These are phyloP conservation scores for Colletotrichum incanum DNA, from an alignment of 2,329 filamentous ascomycete genomes.

Conservation along the genomic window DNA sequence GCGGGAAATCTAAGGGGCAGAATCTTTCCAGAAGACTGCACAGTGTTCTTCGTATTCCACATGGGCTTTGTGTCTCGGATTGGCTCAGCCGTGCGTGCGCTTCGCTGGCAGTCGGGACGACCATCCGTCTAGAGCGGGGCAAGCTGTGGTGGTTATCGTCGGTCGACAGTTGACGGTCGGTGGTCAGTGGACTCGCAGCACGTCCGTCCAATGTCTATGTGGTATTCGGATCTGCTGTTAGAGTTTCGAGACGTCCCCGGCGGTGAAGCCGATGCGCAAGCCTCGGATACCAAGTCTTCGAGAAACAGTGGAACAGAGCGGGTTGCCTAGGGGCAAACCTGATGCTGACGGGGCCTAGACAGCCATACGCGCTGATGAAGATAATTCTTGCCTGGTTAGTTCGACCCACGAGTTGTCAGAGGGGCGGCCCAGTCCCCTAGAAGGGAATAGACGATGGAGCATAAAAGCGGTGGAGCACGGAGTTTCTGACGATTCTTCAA, in stretches of 20 bases:
- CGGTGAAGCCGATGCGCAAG: slow-evolving; percentile 3
- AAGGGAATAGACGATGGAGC: slow-evolving; percentile 14
- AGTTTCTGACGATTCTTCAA: not conserved
- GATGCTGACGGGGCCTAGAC: slow-evolving; percentile 4
- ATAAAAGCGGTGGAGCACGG: not conserved
- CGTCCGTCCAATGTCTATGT: not conserved
- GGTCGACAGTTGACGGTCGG: not conserved
- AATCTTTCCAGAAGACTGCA: slow-evolving; percentile 40
- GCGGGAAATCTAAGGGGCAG: slow-evolving; percentile 36
- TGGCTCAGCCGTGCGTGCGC: slow-evolving; percentile 27
- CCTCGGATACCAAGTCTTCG: not conserved
- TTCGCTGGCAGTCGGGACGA: slow-evolving; percentile 23
- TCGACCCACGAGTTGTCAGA: slow-evolving; percentile 29
- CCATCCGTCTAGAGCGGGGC: slow-evolving; percentile 23
- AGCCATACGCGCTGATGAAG: slow-evolving; percentile 17
- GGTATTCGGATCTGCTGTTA: not conserved
- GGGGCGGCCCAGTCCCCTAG: slow-evolving; percentile 15
- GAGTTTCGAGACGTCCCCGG: not conserved
- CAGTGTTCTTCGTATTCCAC: slow-evolving; percentile 30
- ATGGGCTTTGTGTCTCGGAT: slow-evolving; percentile 38
- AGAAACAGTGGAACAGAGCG: not conserved
- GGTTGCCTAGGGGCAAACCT: not conserved
- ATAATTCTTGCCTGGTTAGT: slow-evolving; percentile 25
- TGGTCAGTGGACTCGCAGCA: no score
- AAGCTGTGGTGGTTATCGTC: not conserved